A percentile compares a stretch with the other conserved stretches of the same genome.
These are phyloP conservation scores for Pyrus communis DNA, from an alignment of 306 rosid genomes.

Conservation along the genomic window DNA sequence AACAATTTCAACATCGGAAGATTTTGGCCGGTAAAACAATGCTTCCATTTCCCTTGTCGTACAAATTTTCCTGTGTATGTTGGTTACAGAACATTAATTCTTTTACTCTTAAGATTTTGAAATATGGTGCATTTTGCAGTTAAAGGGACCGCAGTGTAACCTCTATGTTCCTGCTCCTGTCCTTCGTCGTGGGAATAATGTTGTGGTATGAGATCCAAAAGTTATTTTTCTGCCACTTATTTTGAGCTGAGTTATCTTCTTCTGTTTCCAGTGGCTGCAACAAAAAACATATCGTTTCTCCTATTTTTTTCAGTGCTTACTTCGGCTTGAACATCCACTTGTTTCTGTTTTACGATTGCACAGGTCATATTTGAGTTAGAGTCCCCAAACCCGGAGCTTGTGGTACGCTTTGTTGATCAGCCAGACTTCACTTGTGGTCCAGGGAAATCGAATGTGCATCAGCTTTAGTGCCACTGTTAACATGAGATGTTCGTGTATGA, in stretches of 20 bases:
- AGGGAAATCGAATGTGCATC: conserved; percentile 13
- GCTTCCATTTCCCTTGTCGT: not conserved
- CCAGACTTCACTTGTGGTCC: conserved; percentile 63
- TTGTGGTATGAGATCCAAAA: conserved; percentile 47
- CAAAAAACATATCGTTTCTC: not conserved
- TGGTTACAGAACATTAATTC: not conserved
- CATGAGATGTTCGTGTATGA: not conserved
- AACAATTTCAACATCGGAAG: conserved; percentile 81
- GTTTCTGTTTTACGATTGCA: not conserved
- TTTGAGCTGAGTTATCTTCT: not conserved
- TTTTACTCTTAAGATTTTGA: conserved; percentile 13
- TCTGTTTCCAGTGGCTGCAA: not conserved
- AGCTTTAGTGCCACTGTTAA: not conserved
- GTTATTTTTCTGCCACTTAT: not conserved
- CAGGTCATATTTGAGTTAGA: conserved; percentile 82
- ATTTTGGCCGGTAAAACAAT: conserved; percentile 80
- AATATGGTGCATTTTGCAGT: conserved; percentile 34
- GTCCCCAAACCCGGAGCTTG: conserved; percentile 48
- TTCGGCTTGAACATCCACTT: not conserved
- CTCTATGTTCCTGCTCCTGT: conserved; percentile 86
- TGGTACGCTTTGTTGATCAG: conserved; percentile 46
- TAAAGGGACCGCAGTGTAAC: conserved; percentile 83
- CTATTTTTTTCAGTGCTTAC: not conserved
- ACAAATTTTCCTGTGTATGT: not conserved
- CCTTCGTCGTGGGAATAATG: conserved; percentile 59